phyloP scores from a whole-genome alignment of 1,284 basidiomycete genomes.

The Dichomitus squalens region DNA sequence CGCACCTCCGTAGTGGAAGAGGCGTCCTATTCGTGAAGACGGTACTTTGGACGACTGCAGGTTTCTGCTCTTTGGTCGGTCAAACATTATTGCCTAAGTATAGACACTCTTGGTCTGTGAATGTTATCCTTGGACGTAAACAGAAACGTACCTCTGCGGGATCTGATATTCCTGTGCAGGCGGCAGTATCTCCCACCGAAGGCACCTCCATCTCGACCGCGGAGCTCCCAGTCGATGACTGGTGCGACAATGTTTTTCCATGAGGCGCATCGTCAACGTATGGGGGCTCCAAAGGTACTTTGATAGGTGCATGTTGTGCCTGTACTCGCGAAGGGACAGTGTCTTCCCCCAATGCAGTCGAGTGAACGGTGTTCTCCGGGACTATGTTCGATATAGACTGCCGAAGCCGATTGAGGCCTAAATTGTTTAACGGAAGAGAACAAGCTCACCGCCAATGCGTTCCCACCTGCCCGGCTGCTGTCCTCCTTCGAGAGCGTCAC shows the following conservation, averaged over 20 bases:
- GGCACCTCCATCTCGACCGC: background rate
- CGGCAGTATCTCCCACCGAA: constrained; percentile 4
- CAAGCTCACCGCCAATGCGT: background rate
- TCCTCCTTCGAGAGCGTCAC: background rate
- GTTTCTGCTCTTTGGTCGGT: constrained; percentile 39
- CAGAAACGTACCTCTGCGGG: constrained; percentile 7
- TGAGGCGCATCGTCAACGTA: background rate
- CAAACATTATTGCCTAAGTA: background rate
- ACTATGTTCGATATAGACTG: background rate
- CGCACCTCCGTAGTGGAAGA: constrained; percentile 92
- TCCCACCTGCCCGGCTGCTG: background rate
- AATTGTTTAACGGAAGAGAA: too few species aligned
- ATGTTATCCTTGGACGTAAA: too few species aligned
- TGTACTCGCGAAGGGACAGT: too few species aligned
- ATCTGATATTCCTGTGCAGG: constrained; percentile 6
- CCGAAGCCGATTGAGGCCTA: background rate
- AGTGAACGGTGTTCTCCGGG: background rate
- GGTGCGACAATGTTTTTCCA: background rate
- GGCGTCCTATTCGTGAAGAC: constrained; percentile 81
- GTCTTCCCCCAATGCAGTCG: too few species aligned
- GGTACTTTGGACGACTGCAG: constrained; percentile 84
- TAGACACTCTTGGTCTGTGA: background rate
- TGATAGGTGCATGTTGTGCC: too few species aligned
- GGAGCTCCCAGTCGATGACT: background rate
- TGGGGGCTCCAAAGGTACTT: background rate